Conservation (phyloP, 2,329 filamentous ascomycete species). For the Sarocladiaceae sp. region DNA sequence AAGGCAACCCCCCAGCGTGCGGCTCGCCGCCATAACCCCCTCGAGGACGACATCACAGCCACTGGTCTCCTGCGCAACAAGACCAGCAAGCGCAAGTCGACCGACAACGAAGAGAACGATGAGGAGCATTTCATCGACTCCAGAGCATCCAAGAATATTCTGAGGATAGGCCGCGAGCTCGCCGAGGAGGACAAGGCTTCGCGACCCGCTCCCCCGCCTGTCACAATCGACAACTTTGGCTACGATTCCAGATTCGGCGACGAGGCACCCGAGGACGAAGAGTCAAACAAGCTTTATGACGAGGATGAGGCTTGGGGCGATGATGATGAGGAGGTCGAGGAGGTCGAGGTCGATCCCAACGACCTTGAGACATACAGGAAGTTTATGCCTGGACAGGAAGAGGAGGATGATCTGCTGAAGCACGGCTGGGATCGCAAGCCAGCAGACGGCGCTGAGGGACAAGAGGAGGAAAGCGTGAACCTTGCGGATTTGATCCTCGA, state of each 20-base stretch:
- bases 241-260: constrained; percentile 70
- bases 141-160: constrained; percentile 79
- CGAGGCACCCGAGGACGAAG: constrained; percentile 41
- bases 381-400: constrained; percentile 69
- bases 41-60: constrained; percentile 79
- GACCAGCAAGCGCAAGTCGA: constrained; percentile 63
- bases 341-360: constrained; percentile 77
- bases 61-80: constrained; percentile 66
- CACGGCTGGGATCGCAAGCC: constrained; percentile 50
- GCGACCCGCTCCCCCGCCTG: constrained; percentile 32
- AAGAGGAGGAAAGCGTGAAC: constrained; percentile 58
- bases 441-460: constrained; percentile 33
- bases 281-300: constrained; percentile 34
- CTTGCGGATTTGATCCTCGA: constrained; percentile 88
- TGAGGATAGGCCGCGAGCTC: constrained; percentile 83
- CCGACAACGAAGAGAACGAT: constrained; percentile 53
- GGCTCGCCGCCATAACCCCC: constrained; percentile 72
- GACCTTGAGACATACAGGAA: constrained; percentile 88
- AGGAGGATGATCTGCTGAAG: constrained; percentile 63
- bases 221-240: constrained; percentile 55
- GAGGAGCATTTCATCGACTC: constrained; percentile 75
- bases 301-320: constrained; percentile 69
- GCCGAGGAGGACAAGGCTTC: constrained; percentile 65
- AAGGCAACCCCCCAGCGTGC: constrained; percentile 57
- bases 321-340: constrained; percentile 65